These are phyloP conservation scores for Pythium rishiriense DNA, from an alignment of 352 stramenopile genomes.

Conservation along the genomic window DNA sequence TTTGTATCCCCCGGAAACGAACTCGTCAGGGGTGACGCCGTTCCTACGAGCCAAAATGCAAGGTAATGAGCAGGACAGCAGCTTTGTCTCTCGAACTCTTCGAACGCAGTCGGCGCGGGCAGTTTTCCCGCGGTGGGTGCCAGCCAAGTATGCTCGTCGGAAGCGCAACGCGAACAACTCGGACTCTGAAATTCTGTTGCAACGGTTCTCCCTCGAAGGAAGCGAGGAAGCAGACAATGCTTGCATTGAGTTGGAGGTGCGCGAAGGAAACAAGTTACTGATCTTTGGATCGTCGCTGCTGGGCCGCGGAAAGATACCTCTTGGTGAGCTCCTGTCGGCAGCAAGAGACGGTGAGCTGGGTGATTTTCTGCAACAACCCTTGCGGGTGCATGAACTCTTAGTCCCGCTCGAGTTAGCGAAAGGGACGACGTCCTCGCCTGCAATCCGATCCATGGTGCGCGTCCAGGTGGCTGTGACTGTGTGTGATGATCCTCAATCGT, in stretches of 20 bases:
- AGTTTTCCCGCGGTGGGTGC: constrained; percentile 68
- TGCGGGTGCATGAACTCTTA: constrained; percentile 23
- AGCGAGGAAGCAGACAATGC: neutral
- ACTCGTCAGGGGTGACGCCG: constrained; percentile 9
- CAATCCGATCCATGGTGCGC: constrained; percentile 18
- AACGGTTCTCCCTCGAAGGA: constrained; percentile 17
- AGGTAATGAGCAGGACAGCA: constrained; percentile 1
- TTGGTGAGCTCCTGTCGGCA: constrained; percentile 47
- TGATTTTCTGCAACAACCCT: neutral
- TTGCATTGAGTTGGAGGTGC: constrained; percentile 51
- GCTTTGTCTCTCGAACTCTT: constrained; percentile 4
- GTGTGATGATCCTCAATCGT: constrained; percentile 2
- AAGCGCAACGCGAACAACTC: constrained; percentile 6
- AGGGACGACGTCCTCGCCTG: neutral
- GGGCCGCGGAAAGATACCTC: constrained; percentile 43
- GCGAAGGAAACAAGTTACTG: constrained; percentile 66
- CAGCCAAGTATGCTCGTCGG: constrained; percentile 38
- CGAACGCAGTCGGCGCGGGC: constrained; percentile 34
- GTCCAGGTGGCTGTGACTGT: constrained; percentile 17
- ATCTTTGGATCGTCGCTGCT: constrained; percentile 70
- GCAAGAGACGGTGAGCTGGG: constrained; percentile 21
- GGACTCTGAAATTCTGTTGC: constrained; percentile 16
- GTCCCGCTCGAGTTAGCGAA: constrained; percentile 7
- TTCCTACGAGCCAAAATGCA: constrained; percentile 24
- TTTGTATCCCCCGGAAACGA: constrained; percentile 25